Evolutionary conservation across 768 basidiomycete species (phyloP).

Genomic region (Nidularia sp.): DNA sequence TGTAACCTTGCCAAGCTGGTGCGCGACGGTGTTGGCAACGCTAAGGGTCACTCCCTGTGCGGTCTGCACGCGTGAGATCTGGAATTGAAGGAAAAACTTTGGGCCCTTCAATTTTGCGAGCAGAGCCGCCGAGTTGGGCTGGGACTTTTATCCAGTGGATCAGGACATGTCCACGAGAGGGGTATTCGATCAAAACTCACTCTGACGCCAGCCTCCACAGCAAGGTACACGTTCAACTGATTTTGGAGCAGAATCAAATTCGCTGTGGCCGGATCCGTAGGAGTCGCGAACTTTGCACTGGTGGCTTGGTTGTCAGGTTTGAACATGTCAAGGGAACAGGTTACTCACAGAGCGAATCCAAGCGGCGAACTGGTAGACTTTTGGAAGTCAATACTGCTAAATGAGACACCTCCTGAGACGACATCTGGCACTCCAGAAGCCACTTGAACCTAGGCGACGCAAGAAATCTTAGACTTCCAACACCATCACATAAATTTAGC

Average conservation of each 20-base stretch:
- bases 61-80: constrained; percentile 20
- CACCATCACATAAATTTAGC: too few species aligned
- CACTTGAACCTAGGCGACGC: constrained; percentile 11
- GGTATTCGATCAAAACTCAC: constrained; percentile 5
- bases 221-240: constrained; percentile 21
- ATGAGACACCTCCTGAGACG: constrained; percentile 15
- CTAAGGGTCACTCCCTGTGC: constrained; percentile 15
- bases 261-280: constrained; percentile 15
- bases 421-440: constrained; percentile 20
- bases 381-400: constrained; percentile 21
- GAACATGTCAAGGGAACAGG: neutral
- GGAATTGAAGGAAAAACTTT: constrained; percentile 26
- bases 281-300: constrained; percentile 13
- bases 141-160: constrained; percentile 9
- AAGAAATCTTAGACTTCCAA: neutral
- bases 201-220: constrained; percentile 19
- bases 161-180: neutral
- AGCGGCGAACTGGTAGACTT: constrained; percentile 17
- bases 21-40: constrained; percentile 20
- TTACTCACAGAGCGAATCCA: constrained; percentile 17
- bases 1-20: constrained; percentile 20
- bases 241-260: constrained; percentile 17
- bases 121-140: constrained; percentile 14
- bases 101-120: constrained; percentile 21
- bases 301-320: constrained; percentile 2